phyloP scores from a whole-genome alignment of 441 rosid species.

The Metrosideros polymorpha region DNA sequence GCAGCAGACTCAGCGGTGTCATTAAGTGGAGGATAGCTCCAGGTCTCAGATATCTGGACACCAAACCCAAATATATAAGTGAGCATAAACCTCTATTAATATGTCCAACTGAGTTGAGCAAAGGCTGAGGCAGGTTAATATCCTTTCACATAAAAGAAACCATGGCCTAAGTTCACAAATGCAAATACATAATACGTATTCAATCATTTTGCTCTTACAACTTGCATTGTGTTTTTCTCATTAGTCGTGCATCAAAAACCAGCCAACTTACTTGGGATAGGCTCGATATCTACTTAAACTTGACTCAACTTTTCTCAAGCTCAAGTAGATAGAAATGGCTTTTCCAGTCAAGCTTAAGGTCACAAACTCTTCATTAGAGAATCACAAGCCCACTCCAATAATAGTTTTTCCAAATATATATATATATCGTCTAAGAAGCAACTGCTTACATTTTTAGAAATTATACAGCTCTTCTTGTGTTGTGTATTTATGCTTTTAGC shows the following conservation, averaged over 20 bases:
- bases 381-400: background rate
- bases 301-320: background rate
- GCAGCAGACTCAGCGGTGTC: constrained; percentile 50
- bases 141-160: background rate
- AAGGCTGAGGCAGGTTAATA: background rate
- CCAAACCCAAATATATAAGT: background rate
- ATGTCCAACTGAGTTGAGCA: background rate
- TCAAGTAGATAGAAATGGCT: background rate
- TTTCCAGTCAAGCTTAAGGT: background rate
- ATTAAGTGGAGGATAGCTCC: constrained; percentile 52
- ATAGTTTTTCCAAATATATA: too few species aligned
- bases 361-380: background rate
- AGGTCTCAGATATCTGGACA: constrained; percentile 38
- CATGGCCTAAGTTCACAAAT: background rate
- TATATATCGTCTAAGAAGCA: background rate
- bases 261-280: background rate
- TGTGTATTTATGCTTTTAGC: background rate
- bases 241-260: background rate
- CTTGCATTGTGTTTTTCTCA: background rate
- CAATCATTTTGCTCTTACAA: background rate
- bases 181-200: background rate
- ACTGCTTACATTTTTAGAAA: background rate
- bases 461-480: background rate
- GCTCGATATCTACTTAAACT: background rate
- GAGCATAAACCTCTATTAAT: background rate